A percentile compares a stretch with the other conserved stretches of the same genome.
phyloP scores from a whole-genome alignment of 495 filamentous ascomycete species.

The Aspergillus biplanus region DNA sequence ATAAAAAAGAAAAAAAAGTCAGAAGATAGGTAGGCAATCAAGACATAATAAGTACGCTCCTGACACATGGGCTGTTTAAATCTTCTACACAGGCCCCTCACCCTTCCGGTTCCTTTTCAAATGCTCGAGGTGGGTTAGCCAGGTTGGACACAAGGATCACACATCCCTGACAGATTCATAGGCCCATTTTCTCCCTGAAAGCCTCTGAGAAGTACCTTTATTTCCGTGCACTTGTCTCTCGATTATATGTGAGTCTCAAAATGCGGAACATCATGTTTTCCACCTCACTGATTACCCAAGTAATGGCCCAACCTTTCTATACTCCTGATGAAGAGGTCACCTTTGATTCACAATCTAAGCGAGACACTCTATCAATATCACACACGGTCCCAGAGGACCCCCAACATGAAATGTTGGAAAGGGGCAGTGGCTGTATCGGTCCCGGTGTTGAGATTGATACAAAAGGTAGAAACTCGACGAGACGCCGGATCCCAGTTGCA shows the following conservation, averaged over 20 bases:
- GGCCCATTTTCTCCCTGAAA: conserved; percentile 22
- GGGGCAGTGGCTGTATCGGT: conserved; percentile 25
- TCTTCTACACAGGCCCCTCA: conserved; percentile 31
- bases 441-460: conserved; percentile 33
- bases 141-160: conserved; percentile 21
- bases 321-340: conserved; percentile 30
- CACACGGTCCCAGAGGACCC: conserved; percentile 32
- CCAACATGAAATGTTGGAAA: conserved; percentile 32
- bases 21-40: conserved; percentile 13
- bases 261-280: conserved; percentile 26
- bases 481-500: conserved; percentile 67
- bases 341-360: conserved; percentile 29
- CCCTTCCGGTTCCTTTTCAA: conserved; percentile 27
- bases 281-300: conserved; percentile 27
- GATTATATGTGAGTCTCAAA: conserved; percentile 28
- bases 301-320: conserved; percentile 42
- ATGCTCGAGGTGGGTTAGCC: conserved; percentile 23
- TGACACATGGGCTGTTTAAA: conserved; percentile 34
- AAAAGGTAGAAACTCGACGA: conserved; percentile 40
- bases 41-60: conserved; percentile 17
- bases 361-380: conserved; percentile 31
- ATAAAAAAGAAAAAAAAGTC: conserved; percentile 17
- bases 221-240: conserved; percentile 18
- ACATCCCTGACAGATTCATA: conserved; percentile 23
- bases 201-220: conserved; percentile 20